Evolutionary conservation across 345 rosid genomes (phyloP).

Genomic region (Eutrema japonicum): DNA sequence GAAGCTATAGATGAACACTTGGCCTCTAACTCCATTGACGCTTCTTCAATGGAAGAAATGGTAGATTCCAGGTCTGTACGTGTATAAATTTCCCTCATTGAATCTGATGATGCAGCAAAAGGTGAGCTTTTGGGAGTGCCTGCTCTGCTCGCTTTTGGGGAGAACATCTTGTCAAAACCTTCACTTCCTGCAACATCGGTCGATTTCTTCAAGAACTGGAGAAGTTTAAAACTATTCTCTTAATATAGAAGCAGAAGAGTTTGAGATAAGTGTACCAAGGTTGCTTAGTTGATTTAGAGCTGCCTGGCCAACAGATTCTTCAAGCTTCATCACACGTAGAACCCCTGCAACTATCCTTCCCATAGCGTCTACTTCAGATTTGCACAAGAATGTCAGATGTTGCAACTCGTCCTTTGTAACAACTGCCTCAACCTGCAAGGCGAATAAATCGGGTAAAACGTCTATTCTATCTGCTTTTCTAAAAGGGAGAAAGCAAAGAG

Average conservation of each 20-base stretch:
- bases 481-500: conserved; percentile 26
- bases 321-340: conserved; percentile 84
- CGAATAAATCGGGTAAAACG: neutral
- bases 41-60: conserved; percentile 74
- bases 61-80: conserved; percentile 53
- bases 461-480: no score
- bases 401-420: conserved; percentile 91
- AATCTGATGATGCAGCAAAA: conserved; percentile 45
- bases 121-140: conserved; percentile 49
- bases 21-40: conserved; percentile 61
- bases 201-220: conserved; percentile 11
- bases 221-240: neutral
- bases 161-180: conserved; percentile 77
- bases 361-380: conserved; percentile 91
- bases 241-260: conserved; percentile 9
- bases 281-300: conserved; percentile 88
- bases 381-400: conserved; percentile 75
- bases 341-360: conserved; percentile 91
- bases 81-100: conserved; percentile 36
- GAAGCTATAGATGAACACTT: conserved; percentile 62
- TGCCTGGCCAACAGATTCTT: conserved; percentile 74
- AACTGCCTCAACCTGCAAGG: conserved; percentile 75
- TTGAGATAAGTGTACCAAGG: conserved; percentile 64
- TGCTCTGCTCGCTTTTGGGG: conserved; percentile 56
- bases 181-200: conserved; percentile 67